phyloP scores from a whole-genome alignment of 2,329 filamentous ascomycete species.

The Diaporthe longicolla region DNA sequence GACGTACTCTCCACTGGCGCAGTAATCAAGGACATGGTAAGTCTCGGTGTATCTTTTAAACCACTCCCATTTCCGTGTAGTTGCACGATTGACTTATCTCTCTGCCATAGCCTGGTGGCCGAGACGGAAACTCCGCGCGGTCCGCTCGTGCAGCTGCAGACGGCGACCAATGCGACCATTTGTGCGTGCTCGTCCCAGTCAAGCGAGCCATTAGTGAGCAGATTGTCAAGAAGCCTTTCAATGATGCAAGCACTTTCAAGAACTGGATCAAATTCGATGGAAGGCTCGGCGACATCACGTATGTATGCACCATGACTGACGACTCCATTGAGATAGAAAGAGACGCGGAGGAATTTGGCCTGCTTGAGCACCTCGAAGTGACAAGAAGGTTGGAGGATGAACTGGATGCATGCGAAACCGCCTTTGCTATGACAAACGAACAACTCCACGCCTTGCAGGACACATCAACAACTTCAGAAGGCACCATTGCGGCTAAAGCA shows the following conservation, averaged over 20 bases:
- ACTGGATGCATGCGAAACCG: neutral
- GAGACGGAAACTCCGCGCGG: conserved; percentile 9
- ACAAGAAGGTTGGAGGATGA: neutral
- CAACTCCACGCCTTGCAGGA: neutral
- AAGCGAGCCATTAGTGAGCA: conserved; percentile 22
- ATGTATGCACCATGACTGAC: conserved; percentile 9
- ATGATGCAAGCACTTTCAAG: conserved; percentile 10
- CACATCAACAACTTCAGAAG: neutral
- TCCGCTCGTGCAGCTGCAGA: conserved; percentile 15
- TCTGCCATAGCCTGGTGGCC: conserved; percentile 5
- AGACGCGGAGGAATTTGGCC: conserved; percentile 8
- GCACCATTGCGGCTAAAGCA: neutral
- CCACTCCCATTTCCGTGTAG: neutral
- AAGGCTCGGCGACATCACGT: neutral
- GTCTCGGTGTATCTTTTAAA: neutral
- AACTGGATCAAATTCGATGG: conserved; percentile 24
- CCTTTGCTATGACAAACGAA: neutral
- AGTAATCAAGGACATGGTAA: conserved; percentile 13
- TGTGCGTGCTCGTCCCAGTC: conserved; percentile 7
- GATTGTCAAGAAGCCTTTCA: conserved; percentile 17
- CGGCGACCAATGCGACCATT: conserved; percentile 3
- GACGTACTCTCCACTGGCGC: conserved; percentile 15
- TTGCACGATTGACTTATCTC: neutral
- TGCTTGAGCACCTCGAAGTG: neutral
- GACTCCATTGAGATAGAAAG: conserved; percentile 1